A percentile compares a stretch with the other conserved stretches of the same genome.
phyloP scores from a whole-genome alignment of 1,139 yeast species.

The Geotrichum restrictum region DNA sequence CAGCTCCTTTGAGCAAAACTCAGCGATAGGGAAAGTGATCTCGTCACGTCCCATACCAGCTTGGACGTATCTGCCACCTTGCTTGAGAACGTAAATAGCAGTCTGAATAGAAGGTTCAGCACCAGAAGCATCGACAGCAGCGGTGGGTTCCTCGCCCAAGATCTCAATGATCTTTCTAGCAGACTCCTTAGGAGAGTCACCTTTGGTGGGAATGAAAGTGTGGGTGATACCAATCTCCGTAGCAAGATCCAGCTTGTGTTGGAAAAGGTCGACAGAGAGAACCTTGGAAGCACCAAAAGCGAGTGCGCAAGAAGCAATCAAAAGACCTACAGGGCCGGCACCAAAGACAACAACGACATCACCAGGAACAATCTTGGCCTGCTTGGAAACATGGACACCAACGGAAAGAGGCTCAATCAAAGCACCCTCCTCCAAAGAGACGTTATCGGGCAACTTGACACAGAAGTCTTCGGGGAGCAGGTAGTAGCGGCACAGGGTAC shows the following conservation, averaged over 20 bases:
- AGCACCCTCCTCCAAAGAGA: constrained; percentile 80
- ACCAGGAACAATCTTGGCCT: constrained; percentile 65
- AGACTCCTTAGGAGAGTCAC: constrained; percentile 37
- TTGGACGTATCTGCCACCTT: constrained; percentile 68
- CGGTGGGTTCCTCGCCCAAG: constrained; percentile 50
- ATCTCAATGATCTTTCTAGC: constrained; percentile 41
- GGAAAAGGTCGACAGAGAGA: constrained; percentile 61
- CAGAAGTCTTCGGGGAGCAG: constrained; percentile 80
- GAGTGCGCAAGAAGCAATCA: constrained; percentile 71
- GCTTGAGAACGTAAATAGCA: constrained; percentile 54
- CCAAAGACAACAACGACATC: constrained; percentile 78
- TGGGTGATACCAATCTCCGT: constrained; percentile 48
- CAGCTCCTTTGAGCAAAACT: constrained; percentile 65
- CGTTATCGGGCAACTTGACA: constrained; percentile 71
- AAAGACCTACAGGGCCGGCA: constrained; percentile 89
- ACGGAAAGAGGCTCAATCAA: constrained; percentile 84
- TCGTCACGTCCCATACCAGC: constrained; percentile 72
- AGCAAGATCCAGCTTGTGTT: constrained; percentile 58
- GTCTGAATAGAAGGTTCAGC: constrained; percentile 61
- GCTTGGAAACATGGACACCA: constrained; percentile 76
- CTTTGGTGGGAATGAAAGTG: constrained; percentile 48
- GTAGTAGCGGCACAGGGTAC: constrained; percentile 67
- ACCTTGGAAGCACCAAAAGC: constrained; percentile 78
- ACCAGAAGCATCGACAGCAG: constrained; percentile 71
- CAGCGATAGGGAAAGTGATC: constrained; percentile 70